Evolutionary conservation across 306 rosid species (phyloP).

Genomic region (Morella rubra): DNA sequence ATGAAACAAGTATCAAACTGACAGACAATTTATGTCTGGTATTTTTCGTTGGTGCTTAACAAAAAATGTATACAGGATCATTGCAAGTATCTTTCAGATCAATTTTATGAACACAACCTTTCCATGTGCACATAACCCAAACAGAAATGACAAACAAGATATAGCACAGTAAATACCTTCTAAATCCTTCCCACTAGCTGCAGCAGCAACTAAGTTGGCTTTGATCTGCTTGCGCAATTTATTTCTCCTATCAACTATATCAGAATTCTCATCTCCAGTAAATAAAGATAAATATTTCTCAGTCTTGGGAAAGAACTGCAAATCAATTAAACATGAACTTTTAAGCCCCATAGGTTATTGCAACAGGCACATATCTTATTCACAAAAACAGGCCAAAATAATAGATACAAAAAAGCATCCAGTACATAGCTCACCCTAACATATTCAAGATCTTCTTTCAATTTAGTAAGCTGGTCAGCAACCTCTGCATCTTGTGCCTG

Average conservation of each 20-base stretch:
- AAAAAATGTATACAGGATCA: not conserved
- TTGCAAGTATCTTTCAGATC: not conserved
- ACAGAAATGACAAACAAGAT: not conserved
- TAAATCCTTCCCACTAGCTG: constrained; percentile 90
- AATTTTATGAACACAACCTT: not conserved
- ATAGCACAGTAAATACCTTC: constrained; percentile 55
- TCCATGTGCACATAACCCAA: not conserved
- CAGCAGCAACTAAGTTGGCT: constrained; percentile 75
- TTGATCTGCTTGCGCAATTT: constrained; percentile 83
- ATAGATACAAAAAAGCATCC: not conserved
- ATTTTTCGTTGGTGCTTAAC: not conserved
- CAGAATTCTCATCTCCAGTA: constrained; percentile 66
- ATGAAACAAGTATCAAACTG: not conserved
- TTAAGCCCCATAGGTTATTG: constrained; percentile 22
- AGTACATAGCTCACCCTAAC: constrained; percentile 58
- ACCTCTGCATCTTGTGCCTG: constrained; percentile 58
- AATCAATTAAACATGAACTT: constrained; percentile 22
- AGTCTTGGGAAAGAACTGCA: constrained; percentile 96
- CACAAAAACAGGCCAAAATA: not conserved
- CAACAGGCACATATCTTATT: not conserved
- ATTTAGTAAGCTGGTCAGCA: constrained; percentile 67
- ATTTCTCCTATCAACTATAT: constrained; percentile 64
- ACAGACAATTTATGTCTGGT: not conserved
- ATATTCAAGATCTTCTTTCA: constrained; percentile 90
- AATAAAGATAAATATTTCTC: constrained; percentile 88